phyloP scores from a whole-genome alignment of 2,329 filamentous ascomycete genomes.

The Fusarium solani-melongenae region DNA sequence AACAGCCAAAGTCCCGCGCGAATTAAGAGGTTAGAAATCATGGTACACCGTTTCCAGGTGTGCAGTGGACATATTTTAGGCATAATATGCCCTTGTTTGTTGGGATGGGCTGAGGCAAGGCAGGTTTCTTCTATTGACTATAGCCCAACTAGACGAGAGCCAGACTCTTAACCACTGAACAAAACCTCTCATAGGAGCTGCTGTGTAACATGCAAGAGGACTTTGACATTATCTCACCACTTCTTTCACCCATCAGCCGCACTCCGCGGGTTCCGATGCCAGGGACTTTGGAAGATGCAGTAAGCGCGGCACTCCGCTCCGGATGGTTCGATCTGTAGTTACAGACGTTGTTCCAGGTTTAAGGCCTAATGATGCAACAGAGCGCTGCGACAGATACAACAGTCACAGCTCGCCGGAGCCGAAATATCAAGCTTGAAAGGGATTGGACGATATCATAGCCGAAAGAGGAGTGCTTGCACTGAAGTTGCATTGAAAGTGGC shows the following conservation, averaged over 20 bases:
- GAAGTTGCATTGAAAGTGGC: constrained; percentile 36
- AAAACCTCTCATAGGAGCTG: background rate
- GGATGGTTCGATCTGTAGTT: no score
- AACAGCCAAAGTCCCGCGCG: constrained; percentile 15
- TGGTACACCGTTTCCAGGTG: constrained; percentile 12
- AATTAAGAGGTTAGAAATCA: constrained; percentile 1
- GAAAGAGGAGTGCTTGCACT: constrained; percentile 9
- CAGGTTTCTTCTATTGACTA: constrained; percentile 1
- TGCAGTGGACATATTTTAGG: constrained; percentile 1
- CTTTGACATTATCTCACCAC: constrained; percentile 40
- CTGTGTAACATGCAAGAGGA: constrained; percentile 28
- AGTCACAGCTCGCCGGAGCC: background rate
- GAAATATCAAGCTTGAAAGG: no score
- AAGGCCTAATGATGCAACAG: constrained; percentile 20
- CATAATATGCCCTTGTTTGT: constrained; percentile 5
- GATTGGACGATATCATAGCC: background rate
- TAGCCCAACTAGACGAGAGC: background rate
- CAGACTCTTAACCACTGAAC: background rate
- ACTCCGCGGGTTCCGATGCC: constrained; percentile 1
- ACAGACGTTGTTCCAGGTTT: background rate
- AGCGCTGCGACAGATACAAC: constrained; percentile 24
- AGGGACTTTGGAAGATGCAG: constrained; percentile 1
- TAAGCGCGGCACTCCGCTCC: constrained; percentile 25
- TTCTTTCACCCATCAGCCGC: constrained; percentile 11
- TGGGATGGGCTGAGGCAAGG: background rate